Evolutionary conservation across 768 basidiomycete species (phyloP).

Genomic region (Amanita pseudoporphyria): DNA sequence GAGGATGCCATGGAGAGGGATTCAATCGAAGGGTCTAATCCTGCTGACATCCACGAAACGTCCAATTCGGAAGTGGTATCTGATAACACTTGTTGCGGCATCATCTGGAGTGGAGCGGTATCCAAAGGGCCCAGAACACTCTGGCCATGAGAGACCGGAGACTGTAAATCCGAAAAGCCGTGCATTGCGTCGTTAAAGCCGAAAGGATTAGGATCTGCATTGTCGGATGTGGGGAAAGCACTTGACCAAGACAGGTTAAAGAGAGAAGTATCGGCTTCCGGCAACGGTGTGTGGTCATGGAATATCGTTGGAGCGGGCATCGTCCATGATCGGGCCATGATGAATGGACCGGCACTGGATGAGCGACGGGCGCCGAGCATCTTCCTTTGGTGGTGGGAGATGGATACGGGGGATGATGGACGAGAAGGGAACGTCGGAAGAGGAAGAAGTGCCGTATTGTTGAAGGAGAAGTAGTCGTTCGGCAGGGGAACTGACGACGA

Average conservation of each 20-base stretch:
- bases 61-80: not conserved
- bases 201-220: constrained; percentile 1
- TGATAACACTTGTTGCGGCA: not conserved
- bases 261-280: constrained; percentile 36
- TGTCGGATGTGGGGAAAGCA: constrained; percentile 15
- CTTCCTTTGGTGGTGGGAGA: constrained; percentile 32
- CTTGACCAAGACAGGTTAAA: constrained; percentile 36
- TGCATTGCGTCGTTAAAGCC: constrained; percentile 1
- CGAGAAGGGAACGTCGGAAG: constrained; percentile 34
- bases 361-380: constrained; percentile 38
- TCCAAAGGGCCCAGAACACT: constrained; percentile 13
- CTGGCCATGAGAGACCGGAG: constrained; percentile 9
- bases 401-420: constrained; percentile 35
- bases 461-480: constrained; percentile 26
- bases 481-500: constrained; percentile 57
- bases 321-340: constrained; percentile 26
- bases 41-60: not conserved
- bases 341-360: constrained; percentile 35
- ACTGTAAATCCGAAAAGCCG: constrained; percentile 1
- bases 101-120: constrained; percentile 8
- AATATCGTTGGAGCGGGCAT: constrained; percentile 21
- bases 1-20: constrained; percentile 28
- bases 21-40: constrained; percentile 9
- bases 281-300: constrained; percentile 37
- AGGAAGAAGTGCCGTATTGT: constrained; percentile 32